phyloP scores from a whole-genome alignment of 2,329 filamentous ascomycete genomes.

The Ophiocordyceps robertsii region DNA sequence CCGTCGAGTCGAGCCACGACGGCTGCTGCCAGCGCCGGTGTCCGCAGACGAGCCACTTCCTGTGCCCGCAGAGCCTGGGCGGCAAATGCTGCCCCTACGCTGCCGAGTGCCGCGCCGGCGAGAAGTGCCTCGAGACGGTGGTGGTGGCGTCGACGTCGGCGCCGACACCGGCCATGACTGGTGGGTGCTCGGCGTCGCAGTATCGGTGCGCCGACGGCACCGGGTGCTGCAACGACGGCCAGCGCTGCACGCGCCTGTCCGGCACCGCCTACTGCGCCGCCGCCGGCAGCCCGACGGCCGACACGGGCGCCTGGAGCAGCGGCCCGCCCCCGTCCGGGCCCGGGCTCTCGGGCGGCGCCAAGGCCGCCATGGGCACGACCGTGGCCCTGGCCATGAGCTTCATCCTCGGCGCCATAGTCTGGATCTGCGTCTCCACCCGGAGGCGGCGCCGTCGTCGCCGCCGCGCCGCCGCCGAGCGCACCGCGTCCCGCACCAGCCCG shows the following conservation, averaged over 20 bases:
- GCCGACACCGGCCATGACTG: slow-evolving; percentile 8
- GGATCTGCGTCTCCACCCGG: slow-evolving; percentile 30
- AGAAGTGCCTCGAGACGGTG: slow-evolving; percentile 20
- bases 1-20: slow-evolving; percentile 6
- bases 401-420: slow-evolving; percentile 28
- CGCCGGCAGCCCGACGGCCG: slow-evolving; percentile 10
- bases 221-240: slow-evolving; percentile 35
- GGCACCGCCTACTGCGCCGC: slow-evolving; percentile 26
- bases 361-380: slow-evolving; percentile 43
- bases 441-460: slow-evolving; percentile 14
- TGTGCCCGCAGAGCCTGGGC: slow-evolving; percentile 29
- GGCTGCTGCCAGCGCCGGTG: slow-evolving; percentile 29
- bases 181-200: slow-evolving; percentile 32
- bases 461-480: background rate
- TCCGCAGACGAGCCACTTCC: slow-evolving; percentile 25
- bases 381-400: slow-evolving; percentile 29
- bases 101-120: slow-evolving; percentile 23
- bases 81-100: slow-evolving; percentile 36
- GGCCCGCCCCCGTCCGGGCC: slow-evolving; percentile 3
- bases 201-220: slow-evolving; percentile 28
- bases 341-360: slow-evolving; percentile 33
- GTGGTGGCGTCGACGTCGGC: slow-evolving; percentile 8
- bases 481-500: background rate
- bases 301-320: slow-evolving; percentile 13
- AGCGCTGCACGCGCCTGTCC: slow-evolving; percentile 25